Base-by-base conservation (phyloP, 1,284 basidiomycete genomes). In the Pascua guehoae region DNA sequence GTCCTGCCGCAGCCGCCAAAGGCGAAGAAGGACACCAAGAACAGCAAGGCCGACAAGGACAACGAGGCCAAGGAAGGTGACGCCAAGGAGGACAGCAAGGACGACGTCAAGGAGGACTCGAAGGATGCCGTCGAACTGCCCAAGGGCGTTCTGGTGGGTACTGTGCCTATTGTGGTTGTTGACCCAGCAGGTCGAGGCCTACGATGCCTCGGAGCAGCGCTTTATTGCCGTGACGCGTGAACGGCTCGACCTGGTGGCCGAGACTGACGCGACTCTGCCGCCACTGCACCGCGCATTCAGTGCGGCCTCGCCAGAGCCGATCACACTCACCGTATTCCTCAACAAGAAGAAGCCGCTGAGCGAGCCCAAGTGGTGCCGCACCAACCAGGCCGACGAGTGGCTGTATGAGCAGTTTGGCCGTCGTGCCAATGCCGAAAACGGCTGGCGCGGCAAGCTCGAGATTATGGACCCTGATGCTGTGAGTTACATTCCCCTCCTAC, bases 401-500 rank as follows among this genome's bases (percentile, higher is more conserved):
- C 79, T 97, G 59, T 86, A 86, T 68, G 89, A 86, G 51, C 70
- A 89, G 90, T 82, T 91, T 88, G 75, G 89, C 86, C 51, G 53
- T 44, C 56, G 57, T 24, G 53, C 86, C 58, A 83, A 84, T 38
- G 81, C 84, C 46, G 84, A 86, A 67, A 66, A 53, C 55, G 88
- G 89, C 7, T 98, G 95, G 95, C 87, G 88, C 72, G 90, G 87
- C 75, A 95, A 94, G 77, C 88, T 98, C 56, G 83, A 86, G 53
- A 89, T 98, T 40, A 83, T 86, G 44, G 93, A 98, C 79, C 94
- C 95, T 53, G 95, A 98, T 79, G 89, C 92, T 49, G 92, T 95
- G 72, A 68, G 88, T 81, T 15, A 14, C 12, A 7, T 10, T 55
- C 58, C 44, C 3, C 47, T 41, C 15, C 24, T 32, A 32, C 24